These are phyloP conservation scores for Astragalus membranaceus DNA, from an alignment of 306 rosid genomes.

Conservation along the genomic window DNA sequence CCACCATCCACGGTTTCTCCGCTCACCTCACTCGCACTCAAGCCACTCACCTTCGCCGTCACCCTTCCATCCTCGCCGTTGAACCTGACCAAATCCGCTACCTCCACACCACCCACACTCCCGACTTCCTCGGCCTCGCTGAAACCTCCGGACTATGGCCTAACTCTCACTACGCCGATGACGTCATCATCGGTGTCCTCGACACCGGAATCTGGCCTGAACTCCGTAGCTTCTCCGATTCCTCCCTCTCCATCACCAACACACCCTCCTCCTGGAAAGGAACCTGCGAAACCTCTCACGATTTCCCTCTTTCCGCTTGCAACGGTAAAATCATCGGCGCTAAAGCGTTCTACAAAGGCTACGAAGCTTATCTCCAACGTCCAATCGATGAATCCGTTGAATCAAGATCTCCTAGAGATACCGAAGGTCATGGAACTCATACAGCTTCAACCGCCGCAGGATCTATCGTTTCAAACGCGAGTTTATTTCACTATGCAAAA, in stretches of 20 bases:
- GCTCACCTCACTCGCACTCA: slow-evolving; percentile 48
- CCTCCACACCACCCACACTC: slow-evolving; percentile 76
- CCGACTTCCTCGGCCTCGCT: slow-evolving; percentile 55
- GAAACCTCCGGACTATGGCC: slow-evolving; percentile 61
- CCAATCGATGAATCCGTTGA: slow-evolving; percentile 49
- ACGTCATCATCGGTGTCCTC: slow-evolving; percentile 60
- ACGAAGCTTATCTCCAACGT: slow-evolving; percentile 34
- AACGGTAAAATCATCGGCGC: slow-evolving; percentile 74
- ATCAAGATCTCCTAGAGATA: slow-evolving; percentile 61
- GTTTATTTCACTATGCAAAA: slow-evolving; percentile 52
- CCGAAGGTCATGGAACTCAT: slow-evolving; percentile 81
- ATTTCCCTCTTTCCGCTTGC: slow-evolving; percentile 51
- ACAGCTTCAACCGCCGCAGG: slow-evolving; percentile 84
- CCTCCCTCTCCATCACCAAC: slow-evolving; percentile 26
- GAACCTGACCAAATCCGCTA: slow-evolving; percentile 59
- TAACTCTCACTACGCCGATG: slow-evolving; percentile 44
- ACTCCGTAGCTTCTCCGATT: slow-evolving; percentile 47
- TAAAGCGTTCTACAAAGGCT: slow-evolving; percentile 50
- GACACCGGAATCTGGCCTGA: slow-evolving; percentile 97
- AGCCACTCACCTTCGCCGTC: slow-evolving; percentile 30
- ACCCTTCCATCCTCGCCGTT: slow-evolving; percentile 46
- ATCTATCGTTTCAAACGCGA: slow-evolving; percentile 45
- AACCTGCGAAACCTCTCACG: slow-evolving; percentile 23
- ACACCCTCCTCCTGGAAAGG: slow-evolving; percentile 66
- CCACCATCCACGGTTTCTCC: slow-evolving; percentile 64